Conservation (phyloP, 345 rosid genomes). For the Aurinia saxatilis region DNA sequence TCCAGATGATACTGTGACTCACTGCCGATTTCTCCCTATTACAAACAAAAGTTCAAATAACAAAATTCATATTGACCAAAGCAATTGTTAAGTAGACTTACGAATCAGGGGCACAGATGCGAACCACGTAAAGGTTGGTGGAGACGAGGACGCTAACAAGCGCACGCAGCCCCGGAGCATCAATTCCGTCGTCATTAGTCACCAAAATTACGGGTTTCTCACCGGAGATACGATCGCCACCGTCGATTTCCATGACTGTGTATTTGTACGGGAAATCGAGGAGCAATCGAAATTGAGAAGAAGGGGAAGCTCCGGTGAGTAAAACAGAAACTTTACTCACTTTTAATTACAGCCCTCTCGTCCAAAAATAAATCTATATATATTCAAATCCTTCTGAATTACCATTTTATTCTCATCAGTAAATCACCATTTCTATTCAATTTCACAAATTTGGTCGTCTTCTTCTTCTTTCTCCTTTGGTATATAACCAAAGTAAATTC, state of each 20-base stretch:
- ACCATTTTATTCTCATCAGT: too few relatives aligned
- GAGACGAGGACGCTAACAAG: conserved; percentile 70
- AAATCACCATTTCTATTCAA: too few relatives aligned
- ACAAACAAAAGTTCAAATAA: too few relatives aligned
- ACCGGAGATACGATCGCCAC: conserved; percentile 3
- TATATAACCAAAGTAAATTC: too few relatives aligned
- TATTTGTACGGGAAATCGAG: too few relatives aligned
- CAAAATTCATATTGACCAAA: too few relatives aligned
- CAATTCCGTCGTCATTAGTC: conserved; percentile 95
- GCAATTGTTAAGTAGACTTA: conserved; percentile 22
- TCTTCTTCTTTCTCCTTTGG: too few relatives aligned
- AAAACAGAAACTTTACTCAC: too few relatives aligned
- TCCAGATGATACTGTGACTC: conserved; percentile 83
- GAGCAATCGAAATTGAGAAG: not conserved
- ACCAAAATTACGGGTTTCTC: conserved; percentile 49
- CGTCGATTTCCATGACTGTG: conserved; percentile 30
- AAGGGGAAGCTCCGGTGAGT: not conserved
- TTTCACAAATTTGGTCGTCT: too few relatives aligned
- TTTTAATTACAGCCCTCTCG: too few relatives aligned
- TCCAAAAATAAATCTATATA: too few relatives aligned
- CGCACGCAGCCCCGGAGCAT: conserved; percentile 71
- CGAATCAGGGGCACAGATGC: conserved; percentile 92
- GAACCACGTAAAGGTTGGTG: conserved; percentile 48
- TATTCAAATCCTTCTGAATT: too few relatives aligned
- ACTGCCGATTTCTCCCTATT: conserved; percentile 66